Evolutionary conservation across 495 filamentous ascomycete species (phyloP).

Genomic region (Xylaria bambusicola): DNA sequence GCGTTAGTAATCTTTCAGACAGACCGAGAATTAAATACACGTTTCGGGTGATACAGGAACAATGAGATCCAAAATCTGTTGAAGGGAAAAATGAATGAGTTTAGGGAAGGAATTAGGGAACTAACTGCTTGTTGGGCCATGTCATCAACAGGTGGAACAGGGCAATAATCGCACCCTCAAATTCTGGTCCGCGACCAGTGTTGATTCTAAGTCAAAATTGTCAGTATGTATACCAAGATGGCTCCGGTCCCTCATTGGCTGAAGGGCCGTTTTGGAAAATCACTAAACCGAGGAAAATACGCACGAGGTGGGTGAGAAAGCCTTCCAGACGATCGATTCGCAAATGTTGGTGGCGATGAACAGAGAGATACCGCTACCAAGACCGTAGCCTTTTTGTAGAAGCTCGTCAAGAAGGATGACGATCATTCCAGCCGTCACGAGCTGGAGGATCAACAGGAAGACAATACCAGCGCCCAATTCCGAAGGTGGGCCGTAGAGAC

Average conservation of each 20-base stretch:
- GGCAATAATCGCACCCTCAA: constrained; percentile 98
- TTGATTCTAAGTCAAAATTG: too few species aligned
- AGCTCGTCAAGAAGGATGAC: constrained; percentile 99
- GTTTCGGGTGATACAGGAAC: too few species aligned
- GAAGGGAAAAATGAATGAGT: too few species aligned
- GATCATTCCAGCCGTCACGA: constrained; percentile 94
- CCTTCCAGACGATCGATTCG: constrained; percentile 99
- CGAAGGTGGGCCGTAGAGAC: constrained; percentile 93
- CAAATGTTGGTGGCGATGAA: constrained; percentile 99
- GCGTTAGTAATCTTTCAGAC: too few species aligned
- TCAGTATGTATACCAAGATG: too few species aligned
- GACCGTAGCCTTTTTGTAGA: constrained; percentile 98
- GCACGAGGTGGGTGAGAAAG: constrained; percentile 97
- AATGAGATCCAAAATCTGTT: too few species aligned
- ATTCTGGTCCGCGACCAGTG: constrained; percentile 97
- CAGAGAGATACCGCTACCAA: constrained; percentile 96
- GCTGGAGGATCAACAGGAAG: constrained; percentile 93
- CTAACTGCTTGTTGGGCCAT: constrained; percentile 99
- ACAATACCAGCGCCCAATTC: constrained; percentile 98
- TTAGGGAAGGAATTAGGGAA: too few species aligned
- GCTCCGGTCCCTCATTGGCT: too few species aligned
- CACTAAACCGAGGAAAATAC: too few species aligned
- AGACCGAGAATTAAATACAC: too few species aligned
- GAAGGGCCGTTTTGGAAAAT: too few species aligned
- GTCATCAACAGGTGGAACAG: constrained; percentile 98